Base-by-base conservation (phyloP, 2,329 filamentous ascomycete species). In the Coniochaeta sp. region DNA sequence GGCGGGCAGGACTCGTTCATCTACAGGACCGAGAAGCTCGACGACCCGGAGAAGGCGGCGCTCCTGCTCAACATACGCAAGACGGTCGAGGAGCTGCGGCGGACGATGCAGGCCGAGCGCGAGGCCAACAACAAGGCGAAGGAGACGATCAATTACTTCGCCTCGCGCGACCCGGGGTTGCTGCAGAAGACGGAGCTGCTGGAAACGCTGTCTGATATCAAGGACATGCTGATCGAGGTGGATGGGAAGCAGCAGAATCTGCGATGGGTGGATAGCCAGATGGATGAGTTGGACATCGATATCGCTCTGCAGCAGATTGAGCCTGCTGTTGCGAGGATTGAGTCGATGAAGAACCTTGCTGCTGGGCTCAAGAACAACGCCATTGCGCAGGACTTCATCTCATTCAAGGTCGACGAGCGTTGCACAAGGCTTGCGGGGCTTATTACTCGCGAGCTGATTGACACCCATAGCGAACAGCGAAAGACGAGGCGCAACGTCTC, bases 171-270 rank as follows among this genome's bases (percentile, higher is more conserved):
- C 56, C 84, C 87, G 1, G 83, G 85, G 1, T 75, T 91, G 22
- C 74, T 91, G 38, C 86, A 89, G 62, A 91, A 91, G 67, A 83
- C 87, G 0, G 88, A 92, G 53, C 73, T 94, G 2, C 77, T 95
- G 13, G 89, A 94, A 63, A 86, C 82, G 7, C 70, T 91, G 9
- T 90, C 89, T 1, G 83, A 85, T 56, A 83, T 87, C 60, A 90
- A 90, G 63, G 89, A 95, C 65, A 87, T 96, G 71, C 81, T 96
- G 51, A 91, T 99, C 58, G 94, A 99, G 61, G 89, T 96, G 13
- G 94, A 97, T 62, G 94, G 94, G 48, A 95, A 95, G 62, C 91
- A 96, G 67, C 90, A 97, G 65, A 96, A 94, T 65, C 78, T 99
- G 46, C 87, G 92, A 50, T 96, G 90, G 90, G 90, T 99, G 0